phyloP scores from a whole-genome alignment of 1,284 basidiomycete genomes.

The Flammula alnicola region DNA sequence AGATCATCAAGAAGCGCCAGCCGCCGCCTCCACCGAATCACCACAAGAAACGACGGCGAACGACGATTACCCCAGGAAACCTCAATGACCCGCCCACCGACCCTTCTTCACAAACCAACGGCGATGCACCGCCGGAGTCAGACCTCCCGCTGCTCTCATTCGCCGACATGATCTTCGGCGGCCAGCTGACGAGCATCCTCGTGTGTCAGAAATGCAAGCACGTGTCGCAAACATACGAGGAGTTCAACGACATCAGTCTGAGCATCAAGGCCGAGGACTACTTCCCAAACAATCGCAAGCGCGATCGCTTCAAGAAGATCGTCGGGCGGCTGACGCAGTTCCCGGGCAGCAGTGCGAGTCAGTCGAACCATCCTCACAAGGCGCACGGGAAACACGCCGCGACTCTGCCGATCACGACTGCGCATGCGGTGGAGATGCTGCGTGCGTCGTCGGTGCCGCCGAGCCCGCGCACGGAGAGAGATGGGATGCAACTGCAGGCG shows the following conservation, averaged over 20 bases:
- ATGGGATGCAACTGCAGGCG: conserved; percentile 23
- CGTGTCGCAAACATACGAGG: conserved; percentile 90
- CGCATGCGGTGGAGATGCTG: conserved; percentile 33
- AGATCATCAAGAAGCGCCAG: conserved; percentile 82
- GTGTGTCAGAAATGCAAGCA: conserved; percentile 94
- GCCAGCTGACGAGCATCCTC: conserved; percentile 85
- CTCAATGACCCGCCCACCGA: conserved; percentile 11
- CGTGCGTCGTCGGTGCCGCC: conserved; percentile 61
- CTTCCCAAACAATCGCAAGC: conserved; percentile 57
- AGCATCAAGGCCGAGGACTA: conserved; percentile 85
- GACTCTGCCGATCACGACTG: conserved; percentile 4
- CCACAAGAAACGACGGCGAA: conserved; percentile 45
- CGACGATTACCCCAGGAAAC: conserved; percentile 31
- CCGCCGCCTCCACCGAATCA: conserved; percentile 51
- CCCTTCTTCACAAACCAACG: too few species aligned
- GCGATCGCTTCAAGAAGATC: conserved; percentile 73
- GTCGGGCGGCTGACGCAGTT: conserved; percentile 62
- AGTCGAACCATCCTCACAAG: too few species aligned
- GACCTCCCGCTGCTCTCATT: conserved; percentile 69
- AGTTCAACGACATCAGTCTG: conserved; percentile 92
- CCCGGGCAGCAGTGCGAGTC: too few species aligned
- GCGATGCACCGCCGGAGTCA: conserved; percentile 40
- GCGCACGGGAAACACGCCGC: conserved; percentile 9
- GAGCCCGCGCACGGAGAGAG: conserved; percentile 33
- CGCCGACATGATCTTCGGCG: conserved; percentile 89